These are phyloP conservation scores for Cytospora mali DNA, from an alignment of 2,329 filamentous ascomycete genomes.

Conservation along the genomic window DNA sequence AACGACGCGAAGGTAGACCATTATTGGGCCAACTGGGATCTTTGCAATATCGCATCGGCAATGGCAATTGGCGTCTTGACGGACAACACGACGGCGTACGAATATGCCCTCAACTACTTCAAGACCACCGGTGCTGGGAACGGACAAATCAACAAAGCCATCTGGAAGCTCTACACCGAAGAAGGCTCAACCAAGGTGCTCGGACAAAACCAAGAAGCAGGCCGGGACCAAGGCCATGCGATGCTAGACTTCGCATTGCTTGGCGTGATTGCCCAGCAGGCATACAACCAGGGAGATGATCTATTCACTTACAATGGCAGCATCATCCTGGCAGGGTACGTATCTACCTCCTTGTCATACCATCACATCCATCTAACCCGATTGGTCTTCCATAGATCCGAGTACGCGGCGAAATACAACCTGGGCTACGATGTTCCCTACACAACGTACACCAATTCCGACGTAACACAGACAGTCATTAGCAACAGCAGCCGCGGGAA, in stretches of 20 bases:
- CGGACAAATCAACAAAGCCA: slow-evolving; percentile 36
- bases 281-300: slow-evolving; percentile 43
- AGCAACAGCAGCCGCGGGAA: slow-evolving; percentile 36
- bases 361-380: slow-evolving; percentile 8
- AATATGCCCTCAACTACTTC: slow-evolving; percentile 41
- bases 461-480: slow-evolving; percentile 42
- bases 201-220: slow-evolving; percentile 42
- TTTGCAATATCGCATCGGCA: slow-evolving; percentile 42
- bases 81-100: slow-evolving; percentile 42
- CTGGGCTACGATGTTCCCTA: slow-evolving; percentile 46
- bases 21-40: slow-evolving; percentile 44
- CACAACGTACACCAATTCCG: slow-evolving; percentile 42
- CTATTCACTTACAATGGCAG: slow-evolving; percentile 38
- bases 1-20: slow-evolving; percentile 33
- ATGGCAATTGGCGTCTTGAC: slow-evolving; percentile 42
- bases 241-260: slow-evolving; percentile 40
- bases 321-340: slow-evolving; percentile 41
- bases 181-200: slow-evolving; percentile 34
- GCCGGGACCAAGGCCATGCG: slow-evolving; percentile 45
- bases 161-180: slow-evolving; percentile 33
- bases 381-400: slow-evolving; percentile 33
- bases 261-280: slow-evolving; percentile 41
- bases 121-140: slow-evolving; percentile 38
- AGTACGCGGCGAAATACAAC: slow-evolving; percentile 47
- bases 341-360: background rate